phyloP scores from a whole-genome alignment of 192 early-diverging fungal species.

The Coemansia javaensis region DNA sequence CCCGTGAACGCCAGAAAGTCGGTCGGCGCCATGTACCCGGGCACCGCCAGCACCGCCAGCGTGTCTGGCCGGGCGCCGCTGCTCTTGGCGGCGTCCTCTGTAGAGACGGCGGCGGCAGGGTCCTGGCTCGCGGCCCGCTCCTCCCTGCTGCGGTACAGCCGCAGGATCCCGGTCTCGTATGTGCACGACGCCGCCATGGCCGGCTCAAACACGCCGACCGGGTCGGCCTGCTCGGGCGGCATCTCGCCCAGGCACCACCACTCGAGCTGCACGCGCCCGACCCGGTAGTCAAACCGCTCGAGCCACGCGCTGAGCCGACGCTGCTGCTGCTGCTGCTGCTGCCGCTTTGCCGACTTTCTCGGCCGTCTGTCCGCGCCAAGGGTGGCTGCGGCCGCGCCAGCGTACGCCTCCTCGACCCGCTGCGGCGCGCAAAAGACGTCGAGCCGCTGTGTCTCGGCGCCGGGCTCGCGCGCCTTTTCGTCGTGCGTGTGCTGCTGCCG shows the following conservation, averaged over 20 bases:
- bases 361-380: not conserved
- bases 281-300: conserved; percentile 14
- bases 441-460: not conserved
- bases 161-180: conserved; percentile 15
- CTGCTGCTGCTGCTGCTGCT: conserved; percentile 4
- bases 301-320: conserved; percentile 1
- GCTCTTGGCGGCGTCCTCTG: not conserved
- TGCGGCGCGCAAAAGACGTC: conserved; percentile 8
- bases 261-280: conserved; percentile 31
- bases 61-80: conserved; percentile 10
- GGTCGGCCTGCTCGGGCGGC: not conserved
- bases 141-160: conserved; percentile 16
- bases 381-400: not conserved
- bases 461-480: not conserved
- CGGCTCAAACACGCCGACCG: conserved; percentile 9
- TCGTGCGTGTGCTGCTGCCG: not conserved
- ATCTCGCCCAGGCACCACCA: conserved; percentile 11
- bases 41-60: conserved; percentile 80
- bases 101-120: not conserved
- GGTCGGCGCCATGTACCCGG: conserved; percentile 79
- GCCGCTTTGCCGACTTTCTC: not conserved
- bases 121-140: not conserved
- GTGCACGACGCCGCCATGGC: conserved; percentile 2
- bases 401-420: not conserved
- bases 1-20: conserved; percentile 88